Evolutionary conservation across 306 rosid genomes (phyloP), one percentile per base, ranked within the genome.

Genomic region (Trifolium fragiferum): DNA sequence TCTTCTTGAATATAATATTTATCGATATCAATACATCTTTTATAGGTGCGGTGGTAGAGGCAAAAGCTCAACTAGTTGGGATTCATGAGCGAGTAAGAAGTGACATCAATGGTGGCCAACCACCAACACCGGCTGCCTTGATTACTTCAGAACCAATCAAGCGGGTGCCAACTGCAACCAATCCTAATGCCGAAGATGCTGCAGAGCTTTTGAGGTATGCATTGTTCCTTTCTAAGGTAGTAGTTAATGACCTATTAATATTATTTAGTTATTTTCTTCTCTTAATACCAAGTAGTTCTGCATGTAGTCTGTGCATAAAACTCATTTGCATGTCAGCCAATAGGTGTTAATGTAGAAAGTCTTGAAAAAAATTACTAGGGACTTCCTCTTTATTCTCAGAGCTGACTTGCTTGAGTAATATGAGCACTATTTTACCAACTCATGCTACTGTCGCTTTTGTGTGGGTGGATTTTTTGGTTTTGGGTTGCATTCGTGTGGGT

Each of bases 31-130:
- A n/a, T 70, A 23, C 47, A 37, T 47, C 44, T 50, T 21, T 35
- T 62, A 40, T 68, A 93, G 98, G 98, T 83, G 94, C 64, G 7
- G 90, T 94, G 53, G 64, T 94, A 79, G 94, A 89, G 84, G 83
- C 95, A 32, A 94, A 94, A 87, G 73, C 98, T 72, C 96, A 91
- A 20, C 84, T 94, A 65, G 92, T 86, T 76, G 98, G 98, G 80
- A 94, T 94, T 80, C 98, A 91, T 70, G 98, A 94, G 49, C 94
- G 97, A 49, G 98, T 94, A 72, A 91, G 98, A 85, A 94, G 91
- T 81, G 98, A 93, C 41, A 70, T 86, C 51, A 86, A 79, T 67
- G 90, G 87, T 79, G 81, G 86, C 49, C 89, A 87, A 82, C 86
- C 89, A 69, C 89, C 89, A 47, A 59, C 70, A 37, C n/a, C 91